A percentile compares a stretch with the other conserved stretches of the same genome.
Evolutionary conservation across 2,329 filamentous ascomycete species (phyloP).

Genomic region (Tolypocladium capitatum): DNA sequence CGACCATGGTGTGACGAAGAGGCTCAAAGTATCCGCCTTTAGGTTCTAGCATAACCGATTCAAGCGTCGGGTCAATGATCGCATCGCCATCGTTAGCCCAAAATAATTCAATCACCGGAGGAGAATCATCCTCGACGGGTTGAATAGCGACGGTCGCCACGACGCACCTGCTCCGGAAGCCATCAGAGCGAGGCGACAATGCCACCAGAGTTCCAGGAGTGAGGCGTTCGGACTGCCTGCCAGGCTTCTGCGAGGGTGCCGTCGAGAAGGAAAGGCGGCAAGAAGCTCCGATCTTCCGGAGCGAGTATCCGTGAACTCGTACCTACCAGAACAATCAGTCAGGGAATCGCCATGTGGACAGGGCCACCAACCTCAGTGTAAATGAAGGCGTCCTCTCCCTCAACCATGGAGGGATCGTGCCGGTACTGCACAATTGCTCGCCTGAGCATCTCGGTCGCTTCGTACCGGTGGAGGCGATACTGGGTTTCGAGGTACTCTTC

Average conservation of each 20-base stretch:
- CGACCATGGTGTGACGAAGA: constrained; percentile 55
- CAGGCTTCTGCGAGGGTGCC: constrained; percentile 50
- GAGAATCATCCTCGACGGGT: constrained; percentile 30
- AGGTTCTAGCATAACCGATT: constrained; percentile 68
- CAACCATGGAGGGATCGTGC: constrained; percentile 37
- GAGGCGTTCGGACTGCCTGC: constrained; percentile 35
- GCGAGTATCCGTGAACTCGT: constrained; percentile 49
- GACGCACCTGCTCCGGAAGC: constrained; percentile 51
- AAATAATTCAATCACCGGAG: constrained; percentile 50
- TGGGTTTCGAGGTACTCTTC: constrained; percentile 55
- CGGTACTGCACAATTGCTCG: constrained; percentile 48
- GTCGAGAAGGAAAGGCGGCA: constrained; percentile 60
- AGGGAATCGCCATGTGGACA: not conserved
- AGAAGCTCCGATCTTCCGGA: constrained; percentile 49
- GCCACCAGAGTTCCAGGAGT: constrained; percentile 39
- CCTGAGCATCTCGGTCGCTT: constrained; percentile 51
- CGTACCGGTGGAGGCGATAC: constrained; percentile 57
- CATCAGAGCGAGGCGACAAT: constrained; percentile 39
- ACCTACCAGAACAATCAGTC: constrained; percentile 33
- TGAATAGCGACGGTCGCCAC: constrained; percentile 63
- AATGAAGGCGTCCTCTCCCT: constrained; percentile 44
- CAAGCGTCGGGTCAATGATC: constrained; percentile 51
- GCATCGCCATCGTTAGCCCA: constrained; percentile 49
- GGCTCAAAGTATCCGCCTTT: constrained; percentile 66
- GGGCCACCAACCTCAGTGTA: constrained; percentile 49